Base-by-base conservation (phyloP, 164 flowering plant species). In the Amborella trichopoda region DNA sequence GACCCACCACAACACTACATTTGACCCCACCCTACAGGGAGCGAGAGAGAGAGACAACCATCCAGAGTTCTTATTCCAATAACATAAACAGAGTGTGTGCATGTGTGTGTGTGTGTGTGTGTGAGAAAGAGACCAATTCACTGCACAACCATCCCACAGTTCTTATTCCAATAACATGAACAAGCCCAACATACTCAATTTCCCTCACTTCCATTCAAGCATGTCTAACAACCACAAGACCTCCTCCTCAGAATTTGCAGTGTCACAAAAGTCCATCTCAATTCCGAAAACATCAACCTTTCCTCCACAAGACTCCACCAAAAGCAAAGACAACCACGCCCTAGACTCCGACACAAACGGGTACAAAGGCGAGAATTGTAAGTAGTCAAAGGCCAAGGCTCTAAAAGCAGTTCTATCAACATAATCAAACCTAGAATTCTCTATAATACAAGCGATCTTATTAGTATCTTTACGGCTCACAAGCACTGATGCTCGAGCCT, bases 171-270 rank as follows among this genome's bases (percentile, higher is more conserved):
- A n/a, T n/a, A n/a, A n/a, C n/a, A n/a, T n/a, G n/a, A n/a, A n/a
- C n/a, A n/a, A n/a, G n/a, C n/a, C n/a, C n/a, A n/a, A n/a, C n/a
- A n/a, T n/a, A n/a, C n/a, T n/a, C n/a, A n/a, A n/a, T n/a, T n/a
- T n/a, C n/a, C n/a, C n/a, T 54, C 40, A 61, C 37, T 65, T 55
- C 95, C 95, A 89, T 55, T 89, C 94, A 46, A 89, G 95, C 80
- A 83, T 75, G 68, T 85, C 95, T 11, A 89, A 55, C 26, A 89
- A 71, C 94, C 97, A 83, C 46, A 89, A 56, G 17, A 89, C 91
- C 67, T 82, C 88, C 0, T 72, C 76, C 64, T 81, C 75, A 3
- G 80, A 60, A 58, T 58, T 80, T 12, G 97, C 95, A 50, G 68
- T 85, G 58, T 89, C 97, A 46, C 83, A 72, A 58, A 89, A 89